phyloP scores from a whole-genome alignment of 1,284 basidiomycete genomes.

The Fomitiporia mediterranea region DNA sequence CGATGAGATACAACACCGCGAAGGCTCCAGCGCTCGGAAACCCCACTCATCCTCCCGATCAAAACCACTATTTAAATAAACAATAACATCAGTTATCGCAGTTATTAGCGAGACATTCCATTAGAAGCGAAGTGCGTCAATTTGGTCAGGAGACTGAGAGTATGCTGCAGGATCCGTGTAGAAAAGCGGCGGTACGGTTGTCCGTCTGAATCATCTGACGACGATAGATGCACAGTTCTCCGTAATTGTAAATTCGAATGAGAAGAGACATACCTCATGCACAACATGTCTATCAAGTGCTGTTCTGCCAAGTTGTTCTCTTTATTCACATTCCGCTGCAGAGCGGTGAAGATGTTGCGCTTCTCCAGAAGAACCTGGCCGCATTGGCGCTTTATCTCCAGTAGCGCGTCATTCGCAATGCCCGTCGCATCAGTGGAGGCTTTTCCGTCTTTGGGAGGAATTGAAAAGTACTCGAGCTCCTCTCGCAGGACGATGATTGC shows the following conservation, averaged over 20 bases:
- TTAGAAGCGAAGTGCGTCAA: not conserved
- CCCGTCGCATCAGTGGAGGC: constrained; percentile 73
- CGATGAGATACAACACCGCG: constrained; percentile 94
- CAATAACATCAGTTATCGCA: not conserved
- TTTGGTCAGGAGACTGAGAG: not conserved
- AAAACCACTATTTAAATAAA: constrained; percentile 70
- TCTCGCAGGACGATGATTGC: constrained; percentile 98
- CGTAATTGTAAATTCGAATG: constrained; percentile 10
- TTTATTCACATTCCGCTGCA: constrained; percentile 98
- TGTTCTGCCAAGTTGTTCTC: constrained; percentile 99
- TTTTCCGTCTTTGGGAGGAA: constrained; percentile 68
- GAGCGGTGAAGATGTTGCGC: constrained; percentile 92
- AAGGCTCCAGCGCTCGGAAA: constrained; percentile 92
- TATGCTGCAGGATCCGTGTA: not conserved
- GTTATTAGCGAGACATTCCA: not conserved
- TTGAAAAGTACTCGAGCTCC: constrained; percentile 97
- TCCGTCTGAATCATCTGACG: constrained; percentile 13
- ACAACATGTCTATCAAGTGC: constrained; percentile 99
- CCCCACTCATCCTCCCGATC: constrained; percentile 97
- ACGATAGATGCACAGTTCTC: not conserved
- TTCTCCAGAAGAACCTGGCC: constrained; percentile 87
- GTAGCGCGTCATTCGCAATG: constrained; percentile 68
- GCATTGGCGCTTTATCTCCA: constrained; percentile 77
- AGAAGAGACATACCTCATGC: constrained; percentile 78
- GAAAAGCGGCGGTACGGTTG: constrained; percentile 5